Percentiles rank a stretch among this genome's conserved stretches.
Conservation (phyloP, 768 basidiomycete genomes). For the Tulasnella sp. region DNA sequence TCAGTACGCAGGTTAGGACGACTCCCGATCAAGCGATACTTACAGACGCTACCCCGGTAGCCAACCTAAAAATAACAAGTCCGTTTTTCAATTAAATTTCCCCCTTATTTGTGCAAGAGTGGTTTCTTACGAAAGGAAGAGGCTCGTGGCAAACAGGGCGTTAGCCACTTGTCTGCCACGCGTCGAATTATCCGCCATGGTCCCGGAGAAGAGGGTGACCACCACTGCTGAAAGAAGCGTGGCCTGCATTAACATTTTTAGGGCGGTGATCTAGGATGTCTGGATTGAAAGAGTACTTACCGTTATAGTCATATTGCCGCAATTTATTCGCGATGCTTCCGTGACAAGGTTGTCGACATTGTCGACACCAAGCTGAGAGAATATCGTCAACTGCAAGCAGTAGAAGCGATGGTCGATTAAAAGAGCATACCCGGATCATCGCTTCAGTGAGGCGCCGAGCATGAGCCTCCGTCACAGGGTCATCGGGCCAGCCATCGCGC, state of each 20-base stretch:
- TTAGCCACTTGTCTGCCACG: background rate
- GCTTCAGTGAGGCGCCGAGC: constrained; percentile 2
- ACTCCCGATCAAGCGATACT: background rate
- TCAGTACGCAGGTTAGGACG: too few species aligned
- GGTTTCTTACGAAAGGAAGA: background rate
- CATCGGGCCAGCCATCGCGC: background rate
- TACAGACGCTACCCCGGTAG: background rate
- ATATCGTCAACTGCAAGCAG: background rate
- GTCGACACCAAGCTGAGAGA: background rate
- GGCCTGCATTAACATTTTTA: background rate
- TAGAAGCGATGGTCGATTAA: too few species aligned
- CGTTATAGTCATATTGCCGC: background rate
- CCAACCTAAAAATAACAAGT: background rate
- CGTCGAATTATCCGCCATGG: background rate
- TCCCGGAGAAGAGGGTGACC: background rate
- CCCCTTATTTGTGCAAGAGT: background rate
- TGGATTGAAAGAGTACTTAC: background rate
- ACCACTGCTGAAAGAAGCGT: background rate
- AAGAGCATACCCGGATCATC: background rate
- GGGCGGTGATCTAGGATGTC: background rate
- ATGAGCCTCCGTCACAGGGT: background rate
- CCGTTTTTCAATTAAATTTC: background rate
- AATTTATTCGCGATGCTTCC: background rate
- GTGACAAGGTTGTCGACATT: background rate
- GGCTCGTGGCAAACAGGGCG: background rate